phyloP scores from a whole-genome alignment of 2,329 filamentous ascomycete species.

The Elsinoe ampelina region DNA sequence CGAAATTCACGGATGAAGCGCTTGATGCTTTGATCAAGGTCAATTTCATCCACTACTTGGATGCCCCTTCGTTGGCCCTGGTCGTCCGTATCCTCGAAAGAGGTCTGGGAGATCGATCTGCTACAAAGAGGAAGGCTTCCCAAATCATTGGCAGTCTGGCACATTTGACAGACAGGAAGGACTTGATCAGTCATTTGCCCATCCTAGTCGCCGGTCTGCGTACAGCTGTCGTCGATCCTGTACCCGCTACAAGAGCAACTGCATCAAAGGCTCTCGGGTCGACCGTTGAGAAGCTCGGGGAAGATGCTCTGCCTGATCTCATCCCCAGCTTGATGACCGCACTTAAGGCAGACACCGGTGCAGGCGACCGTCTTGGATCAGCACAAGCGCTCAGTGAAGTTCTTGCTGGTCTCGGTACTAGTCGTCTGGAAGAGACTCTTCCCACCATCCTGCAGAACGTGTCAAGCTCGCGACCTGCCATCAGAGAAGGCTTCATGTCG shows the following conservation, averaged over 20 bases:
- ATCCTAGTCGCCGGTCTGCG: slow-evolving; percentile 87
- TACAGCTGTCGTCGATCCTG: slow-evolving; percentile 82
- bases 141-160: slow-evolving; percentile 97
- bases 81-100: slow-evolving; percentile 93
- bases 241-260: slow-evolving; percentile 90
- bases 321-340: slow-evolving; percentile 97
- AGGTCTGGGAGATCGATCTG: slow-evolving; percentile 80
- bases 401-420: slow-evolving; percentile 84
- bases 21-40: slow-evolving; percentile 92
- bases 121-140: slow-evolving; percentile 89
- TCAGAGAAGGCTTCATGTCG: slow-evolving; percentile 98
- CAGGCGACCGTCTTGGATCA: slow-evolving; percentile 89
- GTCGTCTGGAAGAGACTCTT: slow-evolving; percentile 85
- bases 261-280: slow-evolving; percentile 93
- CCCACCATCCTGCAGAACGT: slow-evolving; percentile 96
- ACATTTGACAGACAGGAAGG: slow-evolving; percentile 92
- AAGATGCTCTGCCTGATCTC: slow-evolving; percentile 91
- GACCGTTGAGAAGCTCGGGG: slow-evolving; percentile 94
- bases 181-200: slow-evolving; percentile 81
- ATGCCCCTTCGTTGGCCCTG: slow-evolving; percentile 87
- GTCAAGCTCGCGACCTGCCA: slow-evolving; percentile 76
- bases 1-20: slow-evolving; percentile 91
- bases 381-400: slow-evolving; percentile 95
- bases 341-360: slow-evolving; percentile 92
- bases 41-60: slow-evolving; percentile 97